Conservation (phyloP, 257 asterid species). For the Osmanthus fragrans region DNA sequence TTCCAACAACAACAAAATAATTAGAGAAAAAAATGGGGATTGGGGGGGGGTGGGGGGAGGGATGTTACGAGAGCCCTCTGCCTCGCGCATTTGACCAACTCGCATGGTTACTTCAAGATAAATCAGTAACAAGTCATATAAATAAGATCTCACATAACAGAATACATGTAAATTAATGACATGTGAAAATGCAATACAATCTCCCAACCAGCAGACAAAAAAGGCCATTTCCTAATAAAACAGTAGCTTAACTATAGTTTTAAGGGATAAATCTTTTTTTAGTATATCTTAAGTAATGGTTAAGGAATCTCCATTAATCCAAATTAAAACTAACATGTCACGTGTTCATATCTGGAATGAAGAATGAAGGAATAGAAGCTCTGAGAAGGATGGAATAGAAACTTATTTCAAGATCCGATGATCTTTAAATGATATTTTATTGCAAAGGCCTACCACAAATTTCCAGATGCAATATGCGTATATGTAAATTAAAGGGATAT, state of each 20-base stretch:
- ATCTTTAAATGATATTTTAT: constrained; percentile 18
- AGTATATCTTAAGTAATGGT: constrained; percentile 30
- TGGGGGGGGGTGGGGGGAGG: too few relatives aligned
- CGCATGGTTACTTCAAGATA: too few relatives aligned
- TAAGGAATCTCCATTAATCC: constrained; percentile 40
- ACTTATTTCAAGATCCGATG: constrained; percentile 41
- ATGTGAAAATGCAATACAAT: background rate
- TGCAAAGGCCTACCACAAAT: background rate
- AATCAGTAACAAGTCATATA: constrained; percentile 10
- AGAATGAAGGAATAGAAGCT: constrained; percentile 41
- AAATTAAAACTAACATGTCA: constrained; percentile 34
- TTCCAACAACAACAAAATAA: too few relatives aligned
- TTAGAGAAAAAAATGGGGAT: too few relatives aligned
- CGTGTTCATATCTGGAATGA: constrained; percentile 35
- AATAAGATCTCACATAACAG: background rate
- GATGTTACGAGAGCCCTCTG: too few relatives aligned
- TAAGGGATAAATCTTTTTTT: constrained; percentile 1
- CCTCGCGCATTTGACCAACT: background rate
- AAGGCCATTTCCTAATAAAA: constrained; percentile 12
- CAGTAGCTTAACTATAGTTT: constrained; percentile 1
- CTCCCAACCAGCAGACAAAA: constrained; percentile 12
- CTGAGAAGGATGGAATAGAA: constrained; percentile 39
- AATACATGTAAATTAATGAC: background rate
- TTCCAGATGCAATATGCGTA: background rate
- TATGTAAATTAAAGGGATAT: constrained; percentile 14